phyloP scores from a whole-genome alignment of 2,329 filamentous ascomycete species.

The Pleoardoris graminearum region DNA sequence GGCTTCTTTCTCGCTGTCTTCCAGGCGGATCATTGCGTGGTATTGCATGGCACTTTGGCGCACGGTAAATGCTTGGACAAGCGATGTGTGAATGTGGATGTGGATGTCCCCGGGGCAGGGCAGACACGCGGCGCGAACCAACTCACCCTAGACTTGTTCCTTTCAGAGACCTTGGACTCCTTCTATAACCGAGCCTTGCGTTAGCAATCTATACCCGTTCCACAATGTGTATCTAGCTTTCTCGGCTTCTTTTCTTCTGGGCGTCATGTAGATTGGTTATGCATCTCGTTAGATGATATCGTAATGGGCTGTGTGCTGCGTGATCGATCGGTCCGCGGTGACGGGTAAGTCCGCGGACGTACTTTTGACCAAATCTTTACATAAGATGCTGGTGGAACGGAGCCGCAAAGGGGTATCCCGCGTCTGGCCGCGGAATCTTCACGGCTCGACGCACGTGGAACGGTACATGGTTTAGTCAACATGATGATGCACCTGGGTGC shows the following conservation, averaged over 20 bases:
- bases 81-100: neutral
- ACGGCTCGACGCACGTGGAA: too few relatives aligned
- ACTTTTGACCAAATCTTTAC: too few relatives aligned
- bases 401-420: too few relatives aligned
- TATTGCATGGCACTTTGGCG: constrained; percentile 8
- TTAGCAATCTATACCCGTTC: constrained; percentile 5
- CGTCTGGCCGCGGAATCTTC: too few relatives aligned
- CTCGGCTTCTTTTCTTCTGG: neutral
- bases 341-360: too few relatives aligned
- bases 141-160: constrained; percentile 1
- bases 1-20: neutral
- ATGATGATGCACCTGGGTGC: too few relatives aligned
- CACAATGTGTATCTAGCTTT: neutral
- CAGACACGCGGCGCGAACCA: neutral
- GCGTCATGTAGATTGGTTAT: neutral
- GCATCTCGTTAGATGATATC: neutral
- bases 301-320: neutral
- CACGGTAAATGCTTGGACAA: constrained; percentile 4
- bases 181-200: constrained; percentile 1
- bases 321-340: too few relatives aligned
- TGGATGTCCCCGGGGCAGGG: neutral
- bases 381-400: too few relatives aligned
- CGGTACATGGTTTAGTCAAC: too few relatives aligned
- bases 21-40: constrained; percentile 6
- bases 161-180: neutral